Evolutionary conservation across 164 flowering plant genomes (phyloP), one percentile per base, ranked within the genome.

Genomic region (Buxus sempervirens): DNA sequence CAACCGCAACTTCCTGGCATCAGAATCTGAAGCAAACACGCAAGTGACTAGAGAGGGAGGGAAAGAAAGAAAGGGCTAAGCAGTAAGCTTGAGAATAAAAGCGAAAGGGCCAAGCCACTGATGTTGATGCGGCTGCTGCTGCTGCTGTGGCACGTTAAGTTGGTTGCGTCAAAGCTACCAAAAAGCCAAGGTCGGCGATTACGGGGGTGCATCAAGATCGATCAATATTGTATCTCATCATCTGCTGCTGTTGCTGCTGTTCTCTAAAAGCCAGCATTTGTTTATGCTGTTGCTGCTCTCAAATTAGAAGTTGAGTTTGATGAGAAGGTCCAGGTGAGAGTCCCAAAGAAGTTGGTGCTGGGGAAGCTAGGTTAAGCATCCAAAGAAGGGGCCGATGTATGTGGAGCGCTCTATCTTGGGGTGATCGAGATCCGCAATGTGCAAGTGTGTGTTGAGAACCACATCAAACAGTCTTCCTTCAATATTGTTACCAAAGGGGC

Each of bases 341-440:
- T 22, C 74, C 71, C 14, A 70, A 65, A 26, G 48, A 19, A 26
- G 70, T 32, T 58, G 64, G 8, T 63, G 66, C 15, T 32, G 71
- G 0, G 64, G 73, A n/a, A 18, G 57, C n/a, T 2, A 66, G 5
- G 0, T 74, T 70, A 4, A 57, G 45, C 79, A 76, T 68, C 7
- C 66, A 75, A 3, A n/a, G n/a, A 58, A 12, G 4, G 79, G 63
- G 27, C 75, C 79, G 8, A 72, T 60, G 58, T 64, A 76, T 22
- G 57, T 56, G 10, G 61, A 55, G 5, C 72, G 66, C 58, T 76
- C 76, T 27, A 60, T 63, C 58, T 55, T 76, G 4, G 79, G 75
- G 5, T 27, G 49, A 27, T 14, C 22, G 28, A 77, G 76, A 13
- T 73, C 76, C n/a, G n/a, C 38, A 32, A 32, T 32, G 7, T 3